These are phyloP conservation scores for Debaryomyces robertsiae DNA, from an alignment of 1,139 yeast genomes.

Conservation along the genomic window DNA sequence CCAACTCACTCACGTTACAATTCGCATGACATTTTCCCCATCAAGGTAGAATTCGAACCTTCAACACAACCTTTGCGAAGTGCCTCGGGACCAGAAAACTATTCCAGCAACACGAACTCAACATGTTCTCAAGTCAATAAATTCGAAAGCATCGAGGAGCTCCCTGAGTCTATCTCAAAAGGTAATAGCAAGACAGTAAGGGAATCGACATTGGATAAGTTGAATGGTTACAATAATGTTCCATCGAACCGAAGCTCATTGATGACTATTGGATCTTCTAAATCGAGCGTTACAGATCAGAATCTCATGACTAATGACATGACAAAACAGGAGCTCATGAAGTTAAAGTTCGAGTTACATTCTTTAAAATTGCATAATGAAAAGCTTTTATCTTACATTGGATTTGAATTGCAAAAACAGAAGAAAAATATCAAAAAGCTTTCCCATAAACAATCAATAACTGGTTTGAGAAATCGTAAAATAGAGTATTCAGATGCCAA, in stretches of 20 bases:
- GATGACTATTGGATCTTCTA: slow-evolving; percentile 23
- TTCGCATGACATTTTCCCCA: slow-evolving; percentile 49
- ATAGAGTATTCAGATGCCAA: slow-evolving; percentile 58
- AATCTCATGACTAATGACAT: slow-evolving; percentile 35
- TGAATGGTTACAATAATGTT: slow-evolving; percentile 23
- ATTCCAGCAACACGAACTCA: slow-evolving; percentile 4
- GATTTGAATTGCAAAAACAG: slow-evolving; percentile 56
- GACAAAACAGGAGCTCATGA: slow-evolving; percentile 53
- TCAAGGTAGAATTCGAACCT: slow-evolving; percentile 48
- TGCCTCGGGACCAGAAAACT: slow-evolving; percentile 35
- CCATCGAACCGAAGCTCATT: slow-evolving; percentile 27
- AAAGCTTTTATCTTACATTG: slow-evolving; percentile 57
- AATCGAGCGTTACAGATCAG: slow-evolving; percentile 43
- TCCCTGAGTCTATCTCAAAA: slow-evolving; percentile 5
- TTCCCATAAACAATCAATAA: slow-evolving; percentile 39
- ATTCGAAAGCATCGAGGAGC: slow-evolving; percentile 17
- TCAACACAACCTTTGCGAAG: slow-evolving; percentile 24
- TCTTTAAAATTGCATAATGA: slow-evolving; percentile 58
- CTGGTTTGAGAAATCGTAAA: slow-evolving; percentile 20
- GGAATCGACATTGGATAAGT: slow-evolving; percentile 28
- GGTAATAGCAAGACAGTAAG: slow-evolving; percentile 19
- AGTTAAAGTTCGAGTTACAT: slow-evolving; percentile 55
- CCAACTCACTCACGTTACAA: slow-evolving; percentile 45
- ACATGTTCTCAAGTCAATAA: slow-evolving; percentile 4
- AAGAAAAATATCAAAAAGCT: slow-evolving; percentile 46